These are phyloP conservation scores for Debaryomyces sp. DNA, from an alignment of 1,139 yeast species.

Conservation along the genomic window DNA sequence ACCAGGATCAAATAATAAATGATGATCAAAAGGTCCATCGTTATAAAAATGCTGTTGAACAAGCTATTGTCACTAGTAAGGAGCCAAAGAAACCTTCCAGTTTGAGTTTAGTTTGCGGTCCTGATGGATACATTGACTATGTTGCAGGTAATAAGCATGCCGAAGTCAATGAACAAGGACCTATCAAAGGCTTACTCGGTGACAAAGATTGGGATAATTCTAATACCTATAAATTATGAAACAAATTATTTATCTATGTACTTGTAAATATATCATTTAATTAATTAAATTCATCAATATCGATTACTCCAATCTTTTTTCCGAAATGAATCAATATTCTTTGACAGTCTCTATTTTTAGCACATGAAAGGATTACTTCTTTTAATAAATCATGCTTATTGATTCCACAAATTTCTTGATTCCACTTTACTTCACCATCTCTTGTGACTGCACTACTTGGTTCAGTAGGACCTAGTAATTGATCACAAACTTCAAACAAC, in stretches of 20 bases:
- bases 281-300: conserved; percentile 10
- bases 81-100: conserved; percentile 43
- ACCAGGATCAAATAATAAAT: conserved; percentile 7
- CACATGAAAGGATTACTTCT: conserved; percentile 71
- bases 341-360: conserved; percentile 81
- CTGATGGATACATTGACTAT: conserved; percentile 73
- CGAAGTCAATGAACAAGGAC: conserved; percentile 53
- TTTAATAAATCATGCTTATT: conserved; percentile 65
- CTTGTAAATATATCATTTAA: conserved; percentile 5
- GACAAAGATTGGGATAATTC: conserved; percentile 66
- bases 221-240: conserved; percentile 60
- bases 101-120: conserved; percentile 82
- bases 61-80: conserved; percentile 42
- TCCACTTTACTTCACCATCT: conserved; percentile 35
- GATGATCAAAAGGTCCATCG: conserved; percentile 22
- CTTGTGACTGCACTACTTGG: conserved; percentile 20
- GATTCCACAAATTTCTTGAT: conserved; percentile 54
- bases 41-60: conserved; percentile 54
- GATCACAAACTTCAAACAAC: conserved; percentile 69
- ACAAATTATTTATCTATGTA: conserved; percentile 8
- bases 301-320: conserved; percentile 51
- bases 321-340: conserved; percentile 67
- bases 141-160: conserved; percentile 74
- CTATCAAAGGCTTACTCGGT: conserved; percentile 68
- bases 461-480: conserved; percentile 56